Evolutionary conservation across 2,329 filamentous ascomycete genomes (phyloP).

Genomic region (Lachnellula hyalina): DNA sequence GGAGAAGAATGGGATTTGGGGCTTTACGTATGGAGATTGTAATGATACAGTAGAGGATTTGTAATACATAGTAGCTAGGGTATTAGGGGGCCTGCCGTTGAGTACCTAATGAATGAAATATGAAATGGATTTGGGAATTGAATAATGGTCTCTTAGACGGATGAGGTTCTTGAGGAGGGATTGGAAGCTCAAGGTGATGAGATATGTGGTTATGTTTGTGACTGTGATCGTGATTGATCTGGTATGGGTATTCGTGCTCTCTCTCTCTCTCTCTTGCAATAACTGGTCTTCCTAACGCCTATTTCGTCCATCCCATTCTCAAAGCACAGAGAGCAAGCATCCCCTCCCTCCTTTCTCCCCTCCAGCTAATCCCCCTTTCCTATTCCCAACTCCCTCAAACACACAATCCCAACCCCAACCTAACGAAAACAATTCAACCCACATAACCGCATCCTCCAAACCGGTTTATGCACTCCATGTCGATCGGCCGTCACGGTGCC

Average conservation of each 20-base stretch:
- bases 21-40: not conserved
- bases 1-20: not conserved
- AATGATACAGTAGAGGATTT: not conserved
- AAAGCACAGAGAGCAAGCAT: too few species aligned
- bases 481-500: slow-evolving; percentile 47
- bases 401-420: not conserved
- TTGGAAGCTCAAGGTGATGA: too few species aligned
- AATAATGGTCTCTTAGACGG: not conserved
- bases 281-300: too few species aligned
- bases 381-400: not conserved
- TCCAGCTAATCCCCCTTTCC: not conserved
- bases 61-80: not conserved
- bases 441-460: slow-evolving; percentile 45
- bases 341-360: not conserved
- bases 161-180: not conserved
- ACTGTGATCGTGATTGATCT: too few species aligned
- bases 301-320: not conserved
- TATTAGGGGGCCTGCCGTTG: too few species aligned
- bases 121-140: not conserved
- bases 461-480: slow-evolving; percentile 45
- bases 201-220: too few species aligned
- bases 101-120: too few species aligned
- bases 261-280: too few species aligned
- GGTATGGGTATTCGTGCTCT: too few species aligned
- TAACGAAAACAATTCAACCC: slow-evolving; percentile 44